Percentiles rank a stretch among this genome's conserved stretches.
Evolutionary conservation across 2,329 filamentous ascomycete genomes (phyloP).

Genomic region (Phialocephala sp.): DNA sequence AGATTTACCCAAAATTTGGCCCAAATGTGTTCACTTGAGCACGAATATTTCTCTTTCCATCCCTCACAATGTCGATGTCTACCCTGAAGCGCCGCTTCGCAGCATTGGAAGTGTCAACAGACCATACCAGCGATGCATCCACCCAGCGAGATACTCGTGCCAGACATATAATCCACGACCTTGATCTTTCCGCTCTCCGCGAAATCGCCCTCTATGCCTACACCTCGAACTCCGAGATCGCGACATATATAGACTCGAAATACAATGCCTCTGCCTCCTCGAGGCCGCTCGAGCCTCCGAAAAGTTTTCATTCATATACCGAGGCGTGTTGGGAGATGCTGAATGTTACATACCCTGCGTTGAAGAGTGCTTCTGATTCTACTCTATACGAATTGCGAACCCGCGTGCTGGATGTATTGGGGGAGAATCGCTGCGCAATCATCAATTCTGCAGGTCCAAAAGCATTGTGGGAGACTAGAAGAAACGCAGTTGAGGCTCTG

Average conservation of each 20-base stretch:
- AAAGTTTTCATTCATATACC: slow-evolving; percentile 24
- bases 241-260: slow-evolving; percentile 14
- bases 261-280: neutral
- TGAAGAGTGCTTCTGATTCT: slow-evolving; percentile 12
- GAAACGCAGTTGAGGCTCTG: slow-evolving; percentile 27
- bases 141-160: neutral
- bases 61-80: neutral
- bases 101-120: neutral
- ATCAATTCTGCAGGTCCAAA: slow-evolving; percentile 15
- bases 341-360: slow-evolving; percentile 22
- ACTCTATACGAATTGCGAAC: slow-evolving; percentile 20
- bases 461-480: slow-evolving; percentile 22
- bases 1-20: neutral
- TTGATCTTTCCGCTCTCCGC: neutral
- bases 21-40: neutral
- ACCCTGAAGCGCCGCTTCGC: neutral
- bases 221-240: slow-evolving; percentile 6
- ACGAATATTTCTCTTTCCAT: neutral
- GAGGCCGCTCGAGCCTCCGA: slow-evolving; percentile 9
- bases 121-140: neutral
- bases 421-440: neutral
- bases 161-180: neutral
- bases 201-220: slow-evolving; percentile 5
- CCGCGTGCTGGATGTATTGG: slow-evolving; percentile 6
- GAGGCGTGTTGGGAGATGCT: slow-evolving; percentile 26